A percentile compares a stretch with the other conserved stretches of the same genome.
These are phyloP conservation scores for Drechslerella dactyloides DNA, from an alignment of 2,329 filamentous ascomycete species.

Conservation along the genomic window DNA sequence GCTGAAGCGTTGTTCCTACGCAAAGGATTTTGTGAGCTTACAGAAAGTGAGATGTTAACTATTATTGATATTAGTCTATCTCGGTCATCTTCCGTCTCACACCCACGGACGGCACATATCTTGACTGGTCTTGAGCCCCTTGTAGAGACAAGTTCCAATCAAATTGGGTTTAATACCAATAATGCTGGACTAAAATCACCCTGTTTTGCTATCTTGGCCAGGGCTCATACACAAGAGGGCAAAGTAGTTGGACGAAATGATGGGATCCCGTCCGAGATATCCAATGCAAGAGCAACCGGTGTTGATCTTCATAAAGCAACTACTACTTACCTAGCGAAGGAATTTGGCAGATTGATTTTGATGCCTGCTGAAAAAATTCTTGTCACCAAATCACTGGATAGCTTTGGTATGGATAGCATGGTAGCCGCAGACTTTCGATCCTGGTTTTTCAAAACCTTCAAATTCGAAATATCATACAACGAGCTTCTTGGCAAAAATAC, in stretches of 20 bases:
- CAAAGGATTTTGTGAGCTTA: constrained; percentile 16
- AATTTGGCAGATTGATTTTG: constrained; percentile 10
- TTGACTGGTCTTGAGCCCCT: constrained; percentile 25
- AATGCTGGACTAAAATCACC: not conserved
- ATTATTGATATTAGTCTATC: not conserved
- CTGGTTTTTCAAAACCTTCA: constrained; percentile 57
- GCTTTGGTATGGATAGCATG: constrained; percentile 60
- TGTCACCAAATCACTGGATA: constrained; percentile 51
- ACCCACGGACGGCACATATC: constrained; percentile 8
- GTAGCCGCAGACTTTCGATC: constrained; percentile 59
- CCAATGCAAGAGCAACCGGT: too few species aligned
- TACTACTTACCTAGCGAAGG: constrained; percentile 4
- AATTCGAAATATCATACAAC: constrained; percentile 57
- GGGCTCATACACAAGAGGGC: too few species aligned
- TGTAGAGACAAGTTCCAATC: not conserved
- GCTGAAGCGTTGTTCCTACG: constrained; percentile 56
- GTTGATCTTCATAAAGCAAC: not conserved
- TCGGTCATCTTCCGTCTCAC: too few species aligned
- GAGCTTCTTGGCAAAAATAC: constrained; percentile 46
- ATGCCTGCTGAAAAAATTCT: constrained; percentile 13
- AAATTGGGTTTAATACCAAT: not conserved
- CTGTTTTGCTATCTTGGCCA: constrained; percentile 12
- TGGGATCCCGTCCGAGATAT: too few species aligned
- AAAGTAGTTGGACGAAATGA: too few species aligned
- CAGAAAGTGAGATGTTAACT: not conserved